Percentiles rank a stretch among this genome's conserved stretches.
Conservation (phyloP, 2,329 filamentous ascomycete genomes). For the Colletotrichum nymphaeae region DNA sequence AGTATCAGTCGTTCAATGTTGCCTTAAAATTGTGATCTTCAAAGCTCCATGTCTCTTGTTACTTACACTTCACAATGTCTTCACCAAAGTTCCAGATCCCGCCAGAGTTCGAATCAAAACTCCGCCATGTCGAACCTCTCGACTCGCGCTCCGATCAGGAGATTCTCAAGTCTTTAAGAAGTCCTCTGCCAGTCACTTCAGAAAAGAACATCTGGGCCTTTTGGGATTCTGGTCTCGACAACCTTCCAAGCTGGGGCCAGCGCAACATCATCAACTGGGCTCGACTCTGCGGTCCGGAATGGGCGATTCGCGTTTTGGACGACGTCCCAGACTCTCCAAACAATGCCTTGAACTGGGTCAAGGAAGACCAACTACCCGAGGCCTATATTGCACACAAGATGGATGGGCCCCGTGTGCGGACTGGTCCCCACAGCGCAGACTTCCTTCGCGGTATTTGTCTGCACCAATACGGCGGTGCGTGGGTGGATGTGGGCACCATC, state of each 20-base stretch:
- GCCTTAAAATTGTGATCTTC: no score
- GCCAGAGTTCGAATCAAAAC: slow-evolving; percentile 8
- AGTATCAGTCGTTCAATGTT: neutral
- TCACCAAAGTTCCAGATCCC: slow-evolving; percentile 7
- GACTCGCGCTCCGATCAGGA: slow-evolving; percentile 41
- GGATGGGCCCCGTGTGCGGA: slow-evolving; percentile 48
- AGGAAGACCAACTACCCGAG: slow-evolving; percentile 33
- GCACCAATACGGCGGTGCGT: slow-evolving; percentile 51
- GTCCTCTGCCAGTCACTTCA: slow-evolving; percentile 45
- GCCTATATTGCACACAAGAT: slow-evolving; percentile 49
- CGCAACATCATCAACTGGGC: slow-evolving; percentile 55
- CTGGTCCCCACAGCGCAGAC: slow-evolving; percentile 53
- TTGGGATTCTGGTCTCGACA: slow-evolving; percentile 51
- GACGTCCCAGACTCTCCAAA: slow-evolving; percentile 48
- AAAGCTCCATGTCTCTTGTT: no score
- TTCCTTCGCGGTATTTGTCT: slow-evolving; percentile 54
- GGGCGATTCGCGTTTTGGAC: slow-evolving; percentile 55
- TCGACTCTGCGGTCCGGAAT: slow-evolving; percentile 49
- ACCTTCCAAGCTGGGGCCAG: slow-evolving; percentile 51
- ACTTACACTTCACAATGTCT: neutral
- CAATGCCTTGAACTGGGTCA: slow-evolving; percentile 49
- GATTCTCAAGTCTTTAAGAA: slow-evolving; percentile 42
- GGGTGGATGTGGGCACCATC: slow-evolving; percentile 53
- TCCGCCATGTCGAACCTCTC: slow-evolving; percentile 7
- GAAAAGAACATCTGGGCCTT: slow-evolving; percentile 60